Conservation (phyloP, 1,284 basidiomycete species). For the Tremellales sp. region DNA sequence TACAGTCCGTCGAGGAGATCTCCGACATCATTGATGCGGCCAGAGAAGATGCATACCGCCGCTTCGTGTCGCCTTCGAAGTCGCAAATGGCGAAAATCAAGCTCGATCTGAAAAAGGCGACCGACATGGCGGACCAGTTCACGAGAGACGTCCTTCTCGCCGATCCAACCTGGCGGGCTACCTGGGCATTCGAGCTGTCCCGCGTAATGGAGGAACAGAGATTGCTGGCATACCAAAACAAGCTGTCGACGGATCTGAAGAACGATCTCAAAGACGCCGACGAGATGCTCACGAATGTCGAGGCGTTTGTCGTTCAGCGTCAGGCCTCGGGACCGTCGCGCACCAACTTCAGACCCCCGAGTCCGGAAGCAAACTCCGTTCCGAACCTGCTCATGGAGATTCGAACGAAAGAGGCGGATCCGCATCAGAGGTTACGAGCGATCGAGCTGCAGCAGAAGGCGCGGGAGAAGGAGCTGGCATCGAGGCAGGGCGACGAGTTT, state of each 20-base stretch:
- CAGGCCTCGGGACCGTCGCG: conserved; percentile 5
- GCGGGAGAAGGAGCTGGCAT: conserved; percentile 68
- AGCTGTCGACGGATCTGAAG: conserved; percentile 78
- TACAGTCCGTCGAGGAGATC: conserved; percentile 90
- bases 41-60: conserved; percentile 85
- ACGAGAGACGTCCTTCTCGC: conserved; percentile 81
- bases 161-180: conserved; percentile 97
- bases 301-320: conserved; percentile 78
- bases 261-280: conserved; percentile 86
- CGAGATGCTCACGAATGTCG: conserved; percentile 80
- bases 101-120: conserved; percentile 68
- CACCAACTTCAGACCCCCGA: conserved; percentile 9
- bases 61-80: conserved; percentile 79
- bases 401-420: conserved; percentile 72
- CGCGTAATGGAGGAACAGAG: conserved; percentile 97
- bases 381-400: conserved; percentile 75
- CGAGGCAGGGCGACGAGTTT: conserved; percentile 59
- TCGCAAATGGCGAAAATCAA: conserved; percentile 67
- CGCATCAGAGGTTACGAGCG: conserved; percentile 74
- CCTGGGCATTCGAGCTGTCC: conserved; percentile 93
- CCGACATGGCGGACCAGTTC: conserved; percentile 69
- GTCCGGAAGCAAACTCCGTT: conserved; percentile 54
- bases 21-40: conserved; percentile 88
- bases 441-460: conserved; percentile 80
- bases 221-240: conserved; percentile 85